Base-by-base conservation (phyloP, 345 rosid species). In the Gossypium longicalyx region DNA sequence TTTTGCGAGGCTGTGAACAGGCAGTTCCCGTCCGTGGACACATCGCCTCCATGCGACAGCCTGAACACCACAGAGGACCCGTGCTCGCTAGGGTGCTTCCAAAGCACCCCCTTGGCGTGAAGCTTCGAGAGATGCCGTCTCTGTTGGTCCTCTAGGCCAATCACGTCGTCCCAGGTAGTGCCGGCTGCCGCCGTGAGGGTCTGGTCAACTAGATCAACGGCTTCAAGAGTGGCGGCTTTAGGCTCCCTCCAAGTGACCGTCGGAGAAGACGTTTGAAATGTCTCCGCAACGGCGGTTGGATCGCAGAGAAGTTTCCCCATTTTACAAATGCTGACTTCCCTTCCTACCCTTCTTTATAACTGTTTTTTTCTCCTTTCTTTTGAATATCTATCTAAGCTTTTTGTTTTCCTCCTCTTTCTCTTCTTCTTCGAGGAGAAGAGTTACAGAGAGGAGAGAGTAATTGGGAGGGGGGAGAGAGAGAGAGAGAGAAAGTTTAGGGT, bases 11-110 rank as follows among this genome's bases (percentile, higher is more conserved):
- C 97, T 8, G 98, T 93, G 90, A 96, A 96, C 3, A 96, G 81
- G 82, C 99, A 96, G 89, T 96, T 96, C 34, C 99, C 98, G 75
- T 96, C 98, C 16, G 99, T 67, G 23, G 93, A 91, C 2, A 96
- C 99, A 57, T 93, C 97, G 25, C 99, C 99, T 11, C 98, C 99
- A 74, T 96, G 94, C 0, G 97, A 86, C 22, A 93, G 85, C 63
- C 85, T 84, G 84, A 96, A 93, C 44, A 96, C 97, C 23, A 91
- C 86, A 34, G 98, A 86, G 2, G 83, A 38, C 4, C 87, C 85
- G n/a, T 75, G 66, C 12, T 80, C 88, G 49, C 71, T 80, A 6
- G 98, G 98, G 69, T 88, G 91, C 78, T 90, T 90, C 99, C 99
- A 96, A 5, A 96, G 81, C 0, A 96, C 93, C 12, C 99, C 99